Evolutionary conservation across 768 basidiomycete genomes (phyloP).

Genomic region (Arthromyces matolae): DNA sequence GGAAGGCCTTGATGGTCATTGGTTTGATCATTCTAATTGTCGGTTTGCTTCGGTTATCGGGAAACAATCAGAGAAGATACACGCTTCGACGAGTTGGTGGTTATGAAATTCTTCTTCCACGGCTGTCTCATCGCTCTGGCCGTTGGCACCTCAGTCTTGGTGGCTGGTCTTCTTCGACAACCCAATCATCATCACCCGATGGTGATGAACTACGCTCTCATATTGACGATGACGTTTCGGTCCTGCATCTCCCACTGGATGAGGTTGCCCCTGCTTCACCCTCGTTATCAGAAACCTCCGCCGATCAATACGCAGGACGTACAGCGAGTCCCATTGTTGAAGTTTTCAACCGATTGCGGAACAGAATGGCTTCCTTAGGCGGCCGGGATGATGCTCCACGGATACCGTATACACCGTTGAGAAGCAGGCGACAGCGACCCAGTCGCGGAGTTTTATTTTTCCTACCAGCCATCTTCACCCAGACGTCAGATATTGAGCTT

Average conservation of each 20-base stretch:
- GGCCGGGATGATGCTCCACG: constrained; percentile 39
- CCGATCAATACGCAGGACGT: constrained; percentile 41
- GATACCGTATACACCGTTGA: constrained; percentile 47
- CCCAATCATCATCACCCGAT: constrained; percentile 41
- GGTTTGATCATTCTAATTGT: constrained; percentile 69
- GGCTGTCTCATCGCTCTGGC: constrained; percentile 65
- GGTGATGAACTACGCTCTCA: constrained; percentile 36
- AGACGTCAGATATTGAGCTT: constrained; percentile 44
- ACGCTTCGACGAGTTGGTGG: constrained; percentile 60
- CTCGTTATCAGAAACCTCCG: constrained; percentile 43
- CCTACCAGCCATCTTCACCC: constrained; percentile 75
- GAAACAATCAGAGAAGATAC: constrained; percentile 54
- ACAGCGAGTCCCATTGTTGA: constrained; percentile 48
- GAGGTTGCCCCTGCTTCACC: constrained; percentile 49
- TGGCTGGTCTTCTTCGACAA: constrained; percentile 46
- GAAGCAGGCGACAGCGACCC: constrained; percentile 40
- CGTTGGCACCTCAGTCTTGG: constrained; percentile 73
- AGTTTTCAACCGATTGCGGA: constrained; percentile 53
- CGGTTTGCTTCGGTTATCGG: constrained; percentile 60
- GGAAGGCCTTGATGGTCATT: constrained; percentile 83
- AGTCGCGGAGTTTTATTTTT: constrained; percentile 73
- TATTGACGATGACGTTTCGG: constrained; percentile 46
- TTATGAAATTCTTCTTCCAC: constrained; percentile 77
- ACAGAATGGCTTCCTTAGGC: constrained; percentile 47
- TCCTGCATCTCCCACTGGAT: constrained; percentile 64